Base-by-base conservation (phyloP, 1,139 yeast genomes). In the Hanseniaspora uvarum region DNA sequence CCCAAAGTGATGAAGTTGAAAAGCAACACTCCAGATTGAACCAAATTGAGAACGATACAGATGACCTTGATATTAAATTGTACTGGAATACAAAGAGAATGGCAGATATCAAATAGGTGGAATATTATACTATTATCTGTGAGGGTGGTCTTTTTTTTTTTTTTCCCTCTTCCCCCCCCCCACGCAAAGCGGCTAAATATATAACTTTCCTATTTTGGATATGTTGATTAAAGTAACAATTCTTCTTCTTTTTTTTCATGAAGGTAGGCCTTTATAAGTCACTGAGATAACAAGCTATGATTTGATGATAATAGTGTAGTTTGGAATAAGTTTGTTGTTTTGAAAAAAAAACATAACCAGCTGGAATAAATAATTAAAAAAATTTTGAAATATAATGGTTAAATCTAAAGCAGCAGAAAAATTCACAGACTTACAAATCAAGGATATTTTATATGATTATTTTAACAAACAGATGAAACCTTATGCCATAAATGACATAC, bases 1-100 rank as follows among this genome's bases (percentile, higher is more conserved):
- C 79, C 11, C 73, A 79, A 48, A 72, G 77, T 56, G 75, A 74
- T 39, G 84, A 79, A 62, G 74, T 82, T 55, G 76, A 70, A 52
- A 65, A 68, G 51, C 75, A 81, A 64, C 80, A 78, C 58, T 64
- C 66, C 51, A 76, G 83, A 58, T 69, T 81, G 39, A 77, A 71
- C 52, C 69, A 72, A 43, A 72, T 79, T 58, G 80, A 78, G 53
- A 75, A 75, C 55, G 71, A 73, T 58, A 72, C 81, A 4, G 82
- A 77, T 59, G 71, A 70, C 46, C 64, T 79, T 60, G 81, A 79
- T 60, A 72, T 76, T 49, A 74, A 72, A 56, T 74, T 79, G 26
- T 80, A 78, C 60, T 66, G 76, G 60, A 79, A 71, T 56, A 70
- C 73, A 12, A 65, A 66, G 16, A 67, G 67, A 54, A 60, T 71